A percentile compares a stretch with the other conserved stretches of the same genome.
phyloP scores from a whole-genome alignment of 2,329 filamentous ascomycete genomes.

The Ophiostoma ips region DNA sequence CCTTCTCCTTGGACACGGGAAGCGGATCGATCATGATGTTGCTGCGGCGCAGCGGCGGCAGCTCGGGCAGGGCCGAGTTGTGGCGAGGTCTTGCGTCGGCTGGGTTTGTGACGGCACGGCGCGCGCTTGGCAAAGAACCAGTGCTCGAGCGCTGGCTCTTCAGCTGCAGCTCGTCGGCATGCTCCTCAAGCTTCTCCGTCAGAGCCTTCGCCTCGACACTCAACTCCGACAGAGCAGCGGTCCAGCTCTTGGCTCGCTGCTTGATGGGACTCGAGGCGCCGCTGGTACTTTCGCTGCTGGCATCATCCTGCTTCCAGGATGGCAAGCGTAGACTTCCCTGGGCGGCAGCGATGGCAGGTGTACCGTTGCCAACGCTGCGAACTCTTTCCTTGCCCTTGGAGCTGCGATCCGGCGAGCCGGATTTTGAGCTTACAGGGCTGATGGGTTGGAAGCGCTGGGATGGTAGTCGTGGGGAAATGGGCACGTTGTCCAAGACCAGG shows the following conservation, averaged over 20 bases:
- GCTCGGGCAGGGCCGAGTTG: conserved; percentile 53
- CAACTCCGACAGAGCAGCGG: conserved; percentile 51
- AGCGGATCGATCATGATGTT: conserved; percentile 77
- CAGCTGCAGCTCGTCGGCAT: conserved; percentile 49
- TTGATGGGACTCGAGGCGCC: conserved; percentile 30
- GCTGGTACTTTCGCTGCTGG: conserved; percentile 15
- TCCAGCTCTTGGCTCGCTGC: conserved; percentile 60
- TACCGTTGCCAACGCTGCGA: conserved; percentile 49
- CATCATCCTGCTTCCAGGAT: conserved; percentile 34
- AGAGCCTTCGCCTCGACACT: conserved; percentile 60
- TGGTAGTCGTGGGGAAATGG: conserved; percentile 58
- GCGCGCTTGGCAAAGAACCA: conserved; percentile 22
- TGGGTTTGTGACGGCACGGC: conserved; percentile 19
- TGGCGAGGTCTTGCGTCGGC: conserved; percentile 37
- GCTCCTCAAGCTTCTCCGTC: conserved; percentile 69
- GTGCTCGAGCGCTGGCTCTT: conserved; percentile 25
- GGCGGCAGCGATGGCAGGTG: conserved; percentile 43
- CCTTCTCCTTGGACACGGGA: conserved; percentile 75
- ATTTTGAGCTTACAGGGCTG: conserved; percentile 38
- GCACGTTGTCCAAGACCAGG: conserved; percentile 67
- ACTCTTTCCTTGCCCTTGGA: conserved; percentile 31
- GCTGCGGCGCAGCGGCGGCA: conserved; percentile 55
- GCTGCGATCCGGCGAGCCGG: conserved; percentile 39
- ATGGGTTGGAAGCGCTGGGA: conserved; percentile 33
- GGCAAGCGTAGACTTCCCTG: conserved; percentile 47